These are phyloP conservation scores for Stenocarpella maydis DNA, from an alignment of 2,329 filamentous ascomycete species.

Conservation along the genomic window DNA sequence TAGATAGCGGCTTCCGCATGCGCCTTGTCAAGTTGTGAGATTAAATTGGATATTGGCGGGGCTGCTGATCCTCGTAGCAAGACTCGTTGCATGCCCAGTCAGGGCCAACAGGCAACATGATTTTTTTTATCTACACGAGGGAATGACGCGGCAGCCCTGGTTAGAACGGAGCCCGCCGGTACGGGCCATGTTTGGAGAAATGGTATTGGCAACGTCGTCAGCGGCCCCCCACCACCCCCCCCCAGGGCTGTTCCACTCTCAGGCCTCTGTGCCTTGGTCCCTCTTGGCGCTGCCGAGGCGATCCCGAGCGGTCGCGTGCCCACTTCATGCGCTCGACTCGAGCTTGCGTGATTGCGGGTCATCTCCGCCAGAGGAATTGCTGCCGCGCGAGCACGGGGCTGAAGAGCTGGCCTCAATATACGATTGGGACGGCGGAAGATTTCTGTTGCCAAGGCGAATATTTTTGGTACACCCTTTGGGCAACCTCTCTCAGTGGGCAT, in stretches of 20 bases:
- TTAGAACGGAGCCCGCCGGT: background rate
- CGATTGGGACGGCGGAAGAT: background rate
- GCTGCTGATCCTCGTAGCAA: background rate
- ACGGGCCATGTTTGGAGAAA: background rate
- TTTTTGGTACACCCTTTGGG: background rate
- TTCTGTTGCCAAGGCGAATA: background rate
- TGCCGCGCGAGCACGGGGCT: background rate
- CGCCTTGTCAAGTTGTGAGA: background rate
- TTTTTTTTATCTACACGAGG: background rate
- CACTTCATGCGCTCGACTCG: conserved; percentile 3
- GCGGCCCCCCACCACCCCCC: background rate
- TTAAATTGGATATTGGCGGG: background rate
- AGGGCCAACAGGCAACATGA: background rate
- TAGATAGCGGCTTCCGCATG: background rate
- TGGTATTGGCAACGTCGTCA: background rate
- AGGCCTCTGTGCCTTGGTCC: background rate
- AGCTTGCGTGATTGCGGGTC: conserved; percentile 18
- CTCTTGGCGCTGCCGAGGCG: conserved; percentile 13
- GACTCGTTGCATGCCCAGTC: background rate
- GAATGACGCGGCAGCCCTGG: background rate
- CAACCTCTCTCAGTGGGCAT: conserved; percentile 18
- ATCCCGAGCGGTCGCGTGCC: conserved; percentile 8
- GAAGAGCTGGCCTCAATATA: background rate
- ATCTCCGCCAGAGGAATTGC: conserved; percentile 7
- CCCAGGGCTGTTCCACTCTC: background rate